These are phyloP conservation scores for Talaromyces sp. DNA, from an alignment of 2,329 filamentous ascomycete species.

Conservation along the genomic window DNA sequence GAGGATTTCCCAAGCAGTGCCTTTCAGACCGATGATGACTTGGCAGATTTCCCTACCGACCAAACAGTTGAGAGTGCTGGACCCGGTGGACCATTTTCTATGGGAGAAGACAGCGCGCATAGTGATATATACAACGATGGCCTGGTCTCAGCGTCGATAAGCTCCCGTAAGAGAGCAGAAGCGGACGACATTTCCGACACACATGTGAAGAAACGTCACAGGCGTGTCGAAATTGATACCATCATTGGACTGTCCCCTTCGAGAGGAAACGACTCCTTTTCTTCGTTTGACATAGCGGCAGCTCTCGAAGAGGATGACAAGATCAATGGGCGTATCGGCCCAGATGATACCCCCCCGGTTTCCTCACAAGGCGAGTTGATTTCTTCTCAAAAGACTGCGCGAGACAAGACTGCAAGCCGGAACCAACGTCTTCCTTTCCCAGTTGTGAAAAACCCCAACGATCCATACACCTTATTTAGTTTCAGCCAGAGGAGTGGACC, in stretches of 20 bases:
- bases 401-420: conserved; percentile 26
- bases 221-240: neutral
- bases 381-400: conserved; percentile 24
- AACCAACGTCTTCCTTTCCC: conserved; percentile 59
- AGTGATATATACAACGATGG: neutral
- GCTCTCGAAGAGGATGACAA: conserved; percentile 3
- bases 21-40: conserved; percentile 13
- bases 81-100: neutral
- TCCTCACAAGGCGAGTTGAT: conserved; percentile 18
- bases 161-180: neutral
- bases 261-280: conserved; percentile 2
- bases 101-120: neutral
- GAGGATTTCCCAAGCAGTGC: conserved; percentile 12
- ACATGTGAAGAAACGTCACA: conserved; percentile 1
- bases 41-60: neutral
- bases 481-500: conserved; percentile 62
- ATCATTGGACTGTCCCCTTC: neutral
- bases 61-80: neutral
- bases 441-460: conserved; percentile 71
- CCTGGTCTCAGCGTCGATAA: neutral
- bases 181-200: neutral
- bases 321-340: conserved; percentile 1
- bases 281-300: conserved; percentile 9
- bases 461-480: conserved; percentile 58
- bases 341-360: neutral